phyloP scores from a whole-genome alignment of 805 yeast genomes.

The Candida adriatica region DNA sequence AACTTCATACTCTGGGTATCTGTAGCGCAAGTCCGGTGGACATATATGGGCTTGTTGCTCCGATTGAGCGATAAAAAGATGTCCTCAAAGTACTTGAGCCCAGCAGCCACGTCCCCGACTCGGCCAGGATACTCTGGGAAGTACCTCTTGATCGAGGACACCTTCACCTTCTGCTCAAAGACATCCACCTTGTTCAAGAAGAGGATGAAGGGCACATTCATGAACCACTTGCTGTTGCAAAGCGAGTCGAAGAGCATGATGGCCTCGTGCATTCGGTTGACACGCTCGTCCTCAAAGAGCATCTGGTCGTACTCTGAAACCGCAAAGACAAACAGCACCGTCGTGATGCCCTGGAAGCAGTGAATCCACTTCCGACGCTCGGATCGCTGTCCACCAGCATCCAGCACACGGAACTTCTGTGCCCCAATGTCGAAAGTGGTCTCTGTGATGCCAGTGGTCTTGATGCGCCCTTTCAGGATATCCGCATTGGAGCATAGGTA shows the following conservation, averaged over 20 bases:
- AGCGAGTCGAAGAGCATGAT: constrained; percentile 76
- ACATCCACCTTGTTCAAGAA: constrained; percentile 87
- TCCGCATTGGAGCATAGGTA: constrained; percentile 77
- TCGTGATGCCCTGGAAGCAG: constrained; percentile 85
- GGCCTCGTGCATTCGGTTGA: constrained; percentile 88
- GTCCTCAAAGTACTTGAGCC: constrained; percentile 62
- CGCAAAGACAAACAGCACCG: constrained; percentile 83
- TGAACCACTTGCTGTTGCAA: constrained; percentile 82
- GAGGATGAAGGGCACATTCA: constrained; percentile 78
- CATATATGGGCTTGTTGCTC: constrained; percentile 67
- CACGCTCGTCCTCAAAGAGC: constrained; percentile 82
- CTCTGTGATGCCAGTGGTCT: constrained; percentile 94
- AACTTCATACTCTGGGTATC: constrained; percentile 85
- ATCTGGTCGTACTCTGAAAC: constrained; percentile 89
- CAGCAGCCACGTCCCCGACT: constrained; percentile 57
- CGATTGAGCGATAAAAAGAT: constrained; percentile 59
- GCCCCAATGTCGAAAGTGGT: constrained; percentile 66
- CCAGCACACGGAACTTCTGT: constrained; percentile 68
- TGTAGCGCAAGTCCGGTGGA: constrained; percentile 93
- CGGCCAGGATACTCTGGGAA: constrained; percentile 76
- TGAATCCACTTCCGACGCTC: constrained; percentile 94
- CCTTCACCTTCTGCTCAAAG: constrained; percentile 60
- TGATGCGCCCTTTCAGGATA: constrained; percentile 83
- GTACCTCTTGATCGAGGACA: constrained; percentile 60
- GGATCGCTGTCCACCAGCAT: constrained; percentile 94